These are phyloP conservation scores for Yamadazyma sp. DNA, from an alignment of 805 yeast species.

Conservation along the genomic window DNA sequence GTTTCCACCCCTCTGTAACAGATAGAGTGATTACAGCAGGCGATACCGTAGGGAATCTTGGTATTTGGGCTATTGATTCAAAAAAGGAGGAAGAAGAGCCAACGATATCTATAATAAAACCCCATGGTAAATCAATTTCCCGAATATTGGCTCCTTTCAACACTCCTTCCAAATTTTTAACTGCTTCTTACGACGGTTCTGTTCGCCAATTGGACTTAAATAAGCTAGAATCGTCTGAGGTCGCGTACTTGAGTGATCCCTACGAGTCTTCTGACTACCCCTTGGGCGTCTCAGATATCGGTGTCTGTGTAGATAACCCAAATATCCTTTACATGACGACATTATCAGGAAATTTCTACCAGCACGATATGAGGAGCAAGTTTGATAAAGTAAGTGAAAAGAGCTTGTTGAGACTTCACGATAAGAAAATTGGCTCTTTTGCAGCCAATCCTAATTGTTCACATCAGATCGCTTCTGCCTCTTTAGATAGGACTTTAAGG, in stretches of 20 bases:
- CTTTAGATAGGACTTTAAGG: constrained; percentile 80
- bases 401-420: constrained; percentile 63
- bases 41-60: constrained; percentile 83
- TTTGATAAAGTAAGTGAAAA: constrained; percentile 25
- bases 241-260: constrained; percentile 46
- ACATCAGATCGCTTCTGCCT: constrained; percentile 78
- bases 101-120: constrained; percentile 61
- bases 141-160: constrained; percentile 54
- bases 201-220: constrained; percentile 69
- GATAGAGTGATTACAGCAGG: constrained; percentile 77
- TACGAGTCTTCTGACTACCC: constrained; percentile 41
- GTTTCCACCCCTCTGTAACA: constrained; percentile 70
- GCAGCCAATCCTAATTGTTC: constrained; percentile 67
- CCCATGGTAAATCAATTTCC: constrained; percentile 76
- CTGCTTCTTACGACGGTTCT: constrained; percentile 87
- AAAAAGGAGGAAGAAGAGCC: constrained; percentile 34
- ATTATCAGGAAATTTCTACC: constrained; percentile 73
- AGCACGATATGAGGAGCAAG: constrained; percentile 62
- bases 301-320: constrained; percentile 46
- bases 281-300: constrained; percentile 74
- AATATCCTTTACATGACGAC: constrained; percentile 73
- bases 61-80: constrained; percentile 79
- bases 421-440: constrained; percentile 92
- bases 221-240: constrained; percentile 57
- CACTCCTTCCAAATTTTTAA: constrained; percentile 54